phyloP scores from a whole-genome alignment of 139 green algal genomes.

The Chlorella sp. region DNA sequence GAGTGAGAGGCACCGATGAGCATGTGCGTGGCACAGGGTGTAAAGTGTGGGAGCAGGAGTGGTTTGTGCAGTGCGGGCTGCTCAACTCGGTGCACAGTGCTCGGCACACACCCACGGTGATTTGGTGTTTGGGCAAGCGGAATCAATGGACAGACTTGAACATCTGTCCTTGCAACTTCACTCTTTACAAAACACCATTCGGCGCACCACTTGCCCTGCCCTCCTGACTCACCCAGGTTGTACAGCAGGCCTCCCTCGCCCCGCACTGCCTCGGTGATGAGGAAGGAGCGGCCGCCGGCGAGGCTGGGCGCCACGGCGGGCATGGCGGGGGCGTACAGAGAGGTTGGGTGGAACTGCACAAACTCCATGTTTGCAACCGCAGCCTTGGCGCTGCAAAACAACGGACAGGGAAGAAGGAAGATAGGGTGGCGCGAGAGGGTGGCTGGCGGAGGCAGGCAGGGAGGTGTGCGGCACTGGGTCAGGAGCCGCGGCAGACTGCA shows the following conservation, averaged over 20 bases:
- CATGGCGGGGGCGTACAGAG: constrained; percentile 60
- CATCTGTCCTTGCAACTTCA: no score
- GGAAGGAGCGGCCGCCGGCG: constrained; percentile 71
- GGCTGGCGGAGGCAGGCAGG: background rate
- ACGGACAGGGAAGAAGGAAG: background rate
- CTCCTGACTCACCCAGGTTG: constrained; percentile 76
- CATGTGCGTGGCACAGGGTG: background rate
- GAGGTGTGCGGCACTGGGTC: no score
- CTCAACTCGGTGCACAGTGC: no score
- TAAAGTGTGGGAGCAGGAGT: background rate
- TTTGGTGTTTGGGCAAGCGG: no score
- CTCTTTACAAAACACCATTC: no score
- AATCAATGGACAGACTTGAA: no score
- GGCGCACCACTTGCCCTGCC: background rate
- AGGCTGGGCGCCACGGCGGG: background rate
- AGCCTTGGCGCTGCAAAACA: constrained; percentile 67
- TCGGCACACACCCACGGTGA: no score
- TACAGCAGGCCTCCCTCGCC: constrained; percentile 92
- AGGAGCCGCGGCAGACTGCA: no score
- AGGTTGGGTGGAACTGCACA: constrained; percentile 98
- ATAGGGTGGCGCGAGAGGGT: background rate
- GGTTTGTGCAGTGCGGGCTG: background rate
- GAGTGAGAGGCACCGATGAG: background rate
- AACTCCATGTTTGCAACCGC: constrained; percentile 97
- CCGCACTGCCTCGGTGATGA: constrained; percentile 97